Evolutionary conservation across 1,284 basidiomycete species (phyloP).

Genomic region (Athelia sp.): DNA sequence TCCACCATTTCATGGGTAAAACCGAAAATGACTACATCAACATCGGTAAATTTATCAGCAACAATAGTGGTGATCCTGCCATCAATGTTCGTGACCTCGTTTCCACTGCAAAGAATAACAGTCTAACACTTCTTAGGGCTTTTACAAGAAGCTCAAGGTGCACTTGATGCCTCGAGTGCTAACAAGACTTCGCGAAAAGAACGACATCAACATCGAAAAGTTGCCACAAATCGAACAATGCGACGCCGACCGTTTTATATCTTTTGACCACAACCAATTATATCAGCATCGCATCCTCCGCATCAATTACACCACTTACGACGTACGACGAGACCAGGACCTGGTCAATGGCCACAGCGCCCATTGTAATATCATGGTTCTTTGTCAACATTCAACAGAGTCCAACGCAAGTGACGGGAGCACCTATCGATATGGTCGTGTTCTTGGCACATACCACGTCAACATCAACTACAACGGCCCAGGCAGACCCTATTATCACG

Average conservation of each 20-base stretch:
- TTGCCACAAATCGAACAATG: background rate
- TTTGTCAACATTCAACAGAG: too few species aligned
- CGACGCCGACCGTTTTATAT: conserved; percentile 7
- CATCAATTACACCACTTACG: conserved; percentile 42
- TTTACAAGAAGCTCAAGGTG: conserved; percentile 4
- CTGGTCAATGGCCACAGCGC: conserved; percentile 27
- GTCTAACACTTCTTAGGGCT: conserved; percentile 8
- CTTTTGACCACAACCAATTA: conserved; percentile 20
- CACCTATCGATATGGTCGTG: conserved; percentile 7
- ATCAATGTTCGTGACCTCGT: background rate
- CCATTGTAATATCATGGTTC: conserved; percentile 30
- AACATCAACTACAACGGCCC: background rate
- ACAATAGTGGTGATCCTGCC: conserved; percentile 9
- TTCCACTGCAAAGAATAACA: background rate
- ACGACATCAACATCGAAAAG: background rate
- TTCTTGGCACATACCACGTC: conserved; percentile 3
- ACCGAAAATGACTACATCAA: conserved; percentile 1
- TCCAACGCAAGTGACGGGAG: too few species aligned
- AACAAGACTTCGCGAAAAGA: background rate
- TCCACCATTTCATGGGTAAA: background rate
- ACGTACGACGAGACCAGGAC: conserved; percentile 32
- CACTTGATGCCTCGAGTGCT: conserved; percentile 5
- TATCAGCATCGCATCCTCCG: conserved; percentile 24
- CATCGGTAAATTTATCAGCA: conserved; percentile 2
- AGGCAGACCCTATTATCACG: background rate